A percentile compares a stretch with the other conserved stretches of the same genome.
phyloP scores from a whole-genome alignment of 495 filamentous ascomycete genomes.

The Daldinia bambusicola region DNA sequence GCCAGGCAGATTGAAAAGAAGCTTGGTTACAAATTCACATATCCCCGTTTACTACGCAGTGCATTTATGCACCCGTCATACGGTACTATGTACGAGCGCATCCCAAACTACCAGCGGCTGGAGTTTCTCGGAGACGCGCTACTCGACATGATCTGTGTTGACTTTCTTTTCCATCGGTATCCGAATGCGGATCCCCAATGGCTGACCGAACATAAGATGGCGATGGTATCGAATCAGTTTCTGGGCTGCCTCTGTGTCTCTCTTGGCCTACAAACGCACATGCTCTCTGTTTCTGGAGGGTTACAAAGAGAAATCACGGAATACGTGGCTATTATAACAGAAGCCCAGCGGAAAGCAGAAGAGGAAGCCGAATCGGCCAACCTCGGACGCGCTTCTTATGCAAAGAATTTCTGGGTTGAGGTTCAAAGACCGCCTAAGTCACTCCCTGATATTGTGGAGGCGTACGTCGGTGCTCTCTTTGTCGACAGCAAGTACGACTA shows the following conservation, averaged over 20 bases:
- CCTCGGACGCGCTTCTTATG: slow-evolving; percentile 56
- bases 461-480: slow-evolving; percentile 90
- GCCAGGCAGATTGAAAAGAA: slow-evolving; percentile 70
- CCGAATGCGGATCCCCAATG: slow-evolving; percentile 90
- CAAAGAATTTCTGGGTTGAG: slow-evolving; percentile 81
- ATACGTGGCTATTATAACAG: slow-evolving; percentile 74
- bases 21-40: slow-evolving; percentile 82
- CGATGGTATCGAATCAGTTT: slow-evolving; percentile 98
- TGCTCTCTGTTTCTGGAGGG: slow-evolving; percentile 68
- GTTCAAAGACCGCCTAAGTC: slow-evolving; percentile 82
- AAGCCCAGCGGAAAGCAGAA: slow-evolving; percentile 62
- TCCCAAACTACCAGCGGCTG: slow-evolving; percentile 90
- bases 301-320: slow-evolving; percentile 72
- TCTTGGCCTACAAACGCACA: slow-evolving; percentile 78
- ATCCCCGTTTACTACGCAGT: slow-evolving; percentile 79
- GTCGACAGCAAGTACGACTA: slow-evolving; percentile 90
- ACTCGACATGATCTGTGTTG: slow-evolving; percentile 87
- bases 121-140: slow-evolving; percentile 94
- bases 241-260: slow-evolving; percentile 81
- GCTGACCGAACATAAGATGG: slow-evolving; percentile 99
- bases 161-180: slow-evolving; percentile 78
- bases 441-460: slow-evolving; percentile 87
- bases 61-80: slow-evolving; percentile 93
- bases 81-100: slow-evolving; percentile 70
- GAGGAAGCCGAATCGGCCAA: slow-evolving; percentile 49